Evolutionary conservation across 2,329 filamentous ascomycete genomes (phyloP).

Genomic region (Ophiostoma quercus): DNA sequence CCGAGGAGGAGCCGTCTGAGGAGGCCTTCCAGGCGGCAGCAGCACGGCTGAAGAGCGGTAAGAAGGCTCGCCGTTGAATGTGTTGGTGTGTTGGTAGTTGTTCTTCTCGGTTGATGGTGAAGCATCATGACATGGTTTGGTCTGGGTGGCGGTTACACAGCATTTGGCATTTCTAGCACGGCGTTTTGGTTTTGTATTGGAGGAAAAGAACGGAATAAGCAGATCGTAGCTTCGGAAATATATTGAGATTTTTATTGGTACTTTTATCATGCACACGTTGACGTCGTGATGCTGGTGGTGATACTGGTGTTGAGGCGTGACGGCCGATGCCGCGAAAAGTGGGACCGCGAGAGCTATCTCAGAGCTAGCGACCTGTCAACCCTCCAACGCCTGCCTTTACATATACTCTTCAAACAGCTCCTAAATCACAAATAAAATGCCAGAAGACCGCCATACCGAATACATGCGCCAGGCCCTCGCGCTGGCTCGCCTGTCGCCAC

Average conservation of each 20-base stretch:
- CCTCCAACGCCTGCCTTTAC: not conserved
- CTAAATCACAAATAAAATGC: not conserved
- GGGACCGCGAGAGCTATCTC: not conserved
- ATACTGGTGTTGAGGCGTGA: not conserved
- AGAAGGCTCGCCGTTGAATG: conserved; percentile 1
- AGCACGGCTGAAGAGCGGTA: conserved; percentile 40
- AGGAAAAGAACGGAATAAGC: not conserved
- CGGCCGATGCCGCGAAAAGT: not conserved
- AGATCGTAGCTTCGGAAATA: not conserved
- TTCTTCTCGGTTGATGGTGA: not conserved
- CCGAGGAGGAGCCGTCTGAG: conserved; percentile 54
- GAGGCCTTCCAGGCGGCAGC: conserved; percentile 57
- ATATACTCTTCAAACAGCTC: not conserved
- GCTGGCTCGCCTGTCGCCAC: conserved; percentile 73
- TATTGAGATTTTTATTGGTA: not conserved
- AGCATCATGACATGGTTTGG: not conserved
- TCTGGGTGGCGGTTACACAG: not conserved
- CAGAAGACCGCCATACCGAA: conserved; percentile 39
- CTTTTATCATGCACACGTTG: not conserved
- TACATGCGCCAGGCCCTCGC: conserved; percentile 66
- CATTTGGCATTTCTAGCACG: not conserved
- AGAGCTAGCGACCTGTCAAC: not conserved
- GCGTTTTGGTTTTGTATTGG: conserved; percentile 4
- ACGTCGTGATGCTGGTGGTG: not conserved
- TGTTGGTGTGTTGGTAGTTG: not conserved